These are phyloP conservation scores for Shiraia sp. DNA, from an alignment of 2,329 filamentous ascomycete genomes.

Conservation along the genomic window DNA sequence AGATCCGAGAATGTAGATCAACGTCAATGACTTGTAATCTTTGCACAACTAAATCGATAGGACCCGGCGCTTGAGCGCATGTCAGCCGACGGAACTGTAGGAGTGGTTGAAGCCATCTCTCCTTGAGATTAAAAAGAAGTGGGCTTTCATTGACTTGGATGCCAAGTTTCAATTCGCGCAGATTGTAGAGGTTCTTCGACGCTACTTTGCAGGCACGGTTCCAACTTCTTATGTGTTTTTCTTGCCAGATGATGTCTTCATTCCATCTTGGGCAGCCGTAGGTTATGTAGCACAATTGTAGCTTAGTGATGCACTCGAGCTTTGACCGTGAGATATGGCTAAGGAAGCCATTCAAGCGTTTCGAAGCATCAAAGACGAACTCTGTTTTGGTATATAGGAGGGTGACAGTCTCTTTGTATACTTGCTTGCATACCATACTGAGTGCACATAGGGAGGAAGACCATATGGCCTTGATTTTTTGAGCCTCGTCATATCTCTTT, in stretches of 20 bases:
- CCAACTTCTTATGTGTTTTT: slow-evolving; percentile 32
- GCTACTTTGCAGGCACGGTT: slow-evolving; percentile 20
- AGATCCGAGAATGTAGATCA: slow-evolving; percentile 9
- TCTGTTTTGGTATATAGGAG: slow-evolving; percentile 35
- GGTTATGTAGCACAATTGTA: slow-evolving; percentile 35
- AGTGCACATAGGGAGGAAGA: slow-evolving; percentile 31
- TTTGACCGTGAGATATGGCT: slow-evolving; percentile 14
- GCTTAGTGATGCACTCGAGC: slow-evolving; percentile 26
- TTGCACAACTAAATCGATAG: neutral
- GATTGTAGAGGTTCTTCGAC: slow-evolving; percentile 20
- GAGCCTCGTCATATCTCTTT: slow-evolving; percentile 21
- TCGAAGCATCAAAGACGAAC: slow-evolving; percentile 36
- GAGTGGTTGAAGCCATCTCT: slow-evolving; percentile 33
- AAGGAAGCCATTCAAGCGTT: slow-evolving; percentile 33
- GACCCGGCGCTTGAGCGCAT: neutral
- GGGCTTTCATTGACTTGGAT: slow-evolving; percentile 18
- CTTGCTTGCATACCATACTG: slow-evolving; percentile 32
- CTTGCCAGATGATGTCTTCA: slow-evolving; percentile 22
- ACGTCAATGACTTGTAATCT: slow-evolving; percentile 19
- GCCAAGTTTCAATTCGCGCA: slow-evolving; percentile 29
- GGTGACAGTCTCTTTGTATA: slow-evolving; percentile 27
- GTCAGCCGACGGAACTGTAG: slow-evolving; percentile 31
- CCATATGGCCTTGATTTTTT: slow-evolving; percentile 34
- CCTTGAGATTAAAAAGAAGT: slow-evolving; percentile 24
- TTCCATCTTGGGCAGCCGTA: slow-evolving; percentile 26